Percentiles rank a stretch among this genome's conserved stretches.
phyloP scores from a whole-genome alignment of 495 filamentous ascomycete genomes.

The Choiromyces venosus region DNA sequence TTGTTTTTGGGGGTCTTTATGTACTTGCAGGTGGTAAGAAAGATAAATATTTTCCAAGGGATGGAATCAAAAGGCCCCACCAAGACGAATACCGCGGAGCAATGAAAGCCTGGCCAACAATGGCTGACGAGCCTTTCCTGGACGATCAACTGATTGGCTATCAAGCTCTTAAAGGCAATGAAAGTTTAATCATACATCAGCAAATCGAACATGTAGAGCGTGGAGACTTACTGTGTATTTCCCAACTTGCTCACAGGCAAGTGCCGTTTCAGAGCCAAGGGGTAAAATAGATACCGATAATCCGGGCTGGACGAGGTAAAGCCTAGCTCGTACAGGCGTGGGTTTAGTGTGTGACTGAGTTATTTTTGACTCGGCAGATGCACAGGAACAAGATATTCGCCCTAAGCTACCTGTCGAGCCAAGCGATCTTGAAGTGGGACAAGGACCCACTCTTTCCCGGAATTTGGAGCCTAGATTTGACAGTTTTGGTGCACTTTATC shows the following conservation, averaged over 20 bases:
- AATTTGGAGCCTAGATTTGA: no score
- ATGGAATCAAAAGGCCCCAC: neutral
- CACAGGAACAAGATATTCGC: conserved; percentile 3
- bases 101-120: neutral
- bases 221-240: neutral
- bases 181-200: neutral
- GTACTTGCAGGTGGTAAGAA: neutral
- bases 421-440: no score
- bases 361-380: conserved; percentile 32
- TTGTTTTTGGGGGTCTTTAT: neutral
- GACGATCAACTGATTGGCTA: neutral
- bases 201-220: neutral
- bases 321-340: neutral
- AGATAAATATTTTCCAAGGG: neutral
- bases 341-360: conserved; percentile 28
- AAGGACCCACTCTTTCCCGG: no score
- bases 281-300: neutral
- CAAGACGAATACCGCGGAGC: neutral
- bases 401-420: no score
- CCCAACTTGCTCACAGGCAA: neutral
- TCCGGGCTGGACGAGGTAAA: neutral
- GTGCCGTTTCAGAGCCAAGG: neutral
- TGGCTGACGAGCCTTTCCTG: neutral
- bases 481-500: no score
- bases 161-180: neutral